phyloP scores from a whole-genome alignment of 2,329 filamentous ascomycete genomes.

The Leptodontidium sp. region DNA sequence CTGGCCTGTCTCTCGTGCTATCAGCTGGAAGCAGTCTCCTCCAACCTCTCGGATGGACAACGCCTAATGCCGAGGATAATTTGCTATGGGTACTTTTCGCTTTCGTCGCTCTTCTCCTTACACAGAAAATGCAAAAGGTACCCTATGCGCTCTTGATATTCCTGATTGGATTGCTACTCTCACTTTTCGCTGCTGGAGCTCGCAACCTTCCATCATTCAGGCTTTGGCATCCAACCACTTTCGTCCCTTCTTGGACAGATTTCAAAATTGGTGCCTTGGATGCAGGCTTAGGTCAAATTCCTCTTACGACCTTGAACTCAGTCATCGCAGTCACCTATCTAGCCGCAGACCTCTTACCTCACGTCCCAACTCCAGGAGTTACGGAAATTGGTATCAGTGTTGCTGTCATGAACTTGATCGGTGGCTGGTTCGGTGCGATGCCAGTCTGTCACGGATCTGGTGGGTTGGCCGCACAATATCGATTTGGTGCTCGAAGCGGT shows the following conservation, averaged over 20 bases:
- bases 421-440: slow-evolving; percentile 95
- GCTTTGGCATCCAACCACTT: slow-evolving; percentile 66
- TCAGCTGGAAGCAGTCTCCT: slow-evolving; percentile 77
- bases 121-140: slow-evolving; percentile 69
- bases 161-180: slow-evolving; percentile 71
- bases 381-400: slow-evolving; percentile 85
- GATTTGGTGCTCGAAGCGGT: slow-evolving; percentile 90
- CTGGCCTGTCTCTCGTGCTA: slow-evolving; percentile 83
- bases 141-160: slow-evolving; percentile 84
- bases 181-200: slow-evolving; percentile 55
- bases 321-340: slow-evolving; percentile 87
- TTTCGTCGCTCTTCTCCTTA: slow-evolving; percentile 74
- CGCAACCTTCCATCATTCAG: slow-evolving; percentile 58
- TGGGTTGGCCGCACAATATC: slow-evolving; percentile 87
- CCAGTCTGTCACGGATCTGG: slow-evolving; percentile 94
- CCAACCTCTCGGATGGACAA: slow-evolving; percentile 71
- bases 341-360: slow-evolving; percentile 77
- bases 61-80: slow-evolving; percentile 76
- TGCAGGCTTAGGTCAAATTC: slow-evolving; percentile 77
- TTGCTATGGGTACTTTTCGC: slow-evolving; percentile 78
- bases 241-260: slow-evolving; percentile 52
- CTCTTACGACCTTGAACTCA: slow-evolving; percentile 91
- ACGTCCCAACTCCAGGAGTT: slow-evolving; percentile 71
- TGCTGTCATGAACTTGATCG: slow-evolving; percentile 81
- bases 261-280: slow-evolving; percentile 65